phyloP scores from a whole-genome alignment of 306 rosid genomes.

The Cyclanthera cordifolia region DNA sequence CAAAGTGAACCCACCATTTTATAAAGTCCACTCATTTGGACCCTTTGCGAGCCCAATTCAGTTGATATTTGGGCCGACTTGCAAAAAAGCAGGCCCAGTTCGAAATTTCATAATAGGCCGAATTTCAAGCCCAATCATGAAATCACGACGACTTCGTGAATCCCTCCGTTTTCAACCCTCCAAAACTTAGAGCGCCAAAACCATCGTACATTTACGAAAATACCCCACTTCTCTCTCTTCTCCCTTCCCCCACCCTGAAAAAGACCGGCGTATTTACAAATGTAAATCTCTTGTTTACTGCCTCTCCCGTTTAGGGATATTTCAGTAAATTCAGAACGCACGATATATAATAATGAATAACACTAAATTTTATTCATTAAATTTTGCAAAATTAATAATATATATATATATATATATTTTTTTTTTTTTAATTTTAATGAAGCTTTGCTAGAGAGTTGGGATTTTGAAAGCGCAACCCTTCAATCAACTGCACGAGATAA shows the following conservation, averaged over 20 bases:
- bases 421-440: too few species aligned
- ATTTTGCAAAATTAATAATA: too few species aligned
- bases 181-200: constrained; percentile 33
- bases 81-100: too few species aligned
- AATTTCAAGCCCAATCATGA: constrained; percentile 7
- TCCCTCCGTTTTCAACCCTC: constrained; percentile 10
- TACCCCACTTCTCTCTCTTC: background rate
- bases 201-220: background rate
- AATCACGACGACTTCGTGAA: constrained; percentile 1
- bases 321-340: background rate
- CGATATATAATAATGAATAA: too few species aligned
- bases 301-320: background rate
- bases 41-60: background rate
- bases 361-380: too few species aligned
- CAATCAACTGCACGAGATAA: too few species aligned
- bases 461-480: too few species aligned
- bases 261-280: background rate
- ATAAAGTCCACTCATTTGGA: too few species aligned
- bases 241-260: background rate
- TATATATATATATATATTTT: too few species aligned
- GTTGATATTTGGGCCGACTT: background rate
- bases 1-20: too few species aligned
- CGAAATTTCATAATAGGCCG: background rate
- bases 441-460: too few species aligned
- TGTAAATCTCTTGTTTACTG: background rate